phyloP scores from a whole-genome alignment of 352 stramenopile genomes.

The Globisporangium recalcitrans region DNA sequence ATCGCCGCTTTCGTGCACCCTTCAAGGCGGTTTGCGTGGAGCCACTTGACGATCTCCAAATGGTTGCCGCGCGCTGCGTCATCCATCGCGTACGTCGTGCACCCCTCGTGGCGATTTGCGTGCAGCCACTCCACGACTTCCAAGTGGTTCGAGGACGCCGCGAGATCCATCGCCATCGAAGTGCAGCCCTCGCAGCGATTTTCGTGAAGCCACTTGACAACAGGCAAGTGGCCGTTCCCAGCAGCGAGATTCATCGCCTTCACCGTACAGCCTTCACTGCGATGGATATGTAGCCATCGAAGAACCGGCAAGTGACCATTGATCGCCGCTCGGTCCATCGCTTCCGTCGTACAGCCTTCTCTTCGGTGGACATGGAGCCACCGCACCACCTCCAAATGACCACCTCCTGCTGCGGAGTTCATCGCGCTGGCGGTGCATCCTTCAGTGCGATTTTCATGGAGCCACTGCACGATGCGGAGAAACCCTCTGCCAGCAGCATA shows the following conservation, averaged over 20 bases:
- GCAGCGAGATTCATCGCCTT: constrained; percentile 4
- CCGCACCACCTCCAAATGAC: constrained; percentile 3
- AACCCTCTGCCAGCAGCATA: neutral
- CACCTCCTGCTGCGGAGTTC: neutral
- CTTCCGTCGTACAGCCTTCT: constrained; percentile 4
- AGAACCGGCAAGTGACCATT: neutral
- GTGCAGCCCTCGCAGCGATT: neutral
- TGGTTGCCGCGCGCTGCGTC: neutral
- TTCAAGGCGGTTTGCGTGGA: neutral
- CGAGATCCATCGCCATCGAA: neutral
- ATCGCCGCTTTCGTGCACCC: constrained; percentile 2
- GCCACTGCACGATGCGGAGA: constrained; percentile 4
- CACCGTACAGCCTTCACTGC: constrained; percentile 3
- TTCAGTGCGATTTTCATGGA: constrained; percentile 1
- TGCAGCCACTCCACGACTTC: constrained; percentile 3
- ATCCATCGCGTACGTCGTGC: constrained; percentile 1
- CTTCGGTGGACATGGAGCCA: neutral
- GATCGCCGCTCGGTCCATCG: constrained; percentile 1
- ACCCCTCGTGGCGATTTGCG: neutral
- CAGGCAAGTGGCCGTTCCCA: neutral
- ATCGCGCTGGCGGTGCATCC: constrained; percentile 4
- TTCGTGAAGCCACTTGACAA: neutral
- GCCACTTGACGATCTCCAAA: neutral
- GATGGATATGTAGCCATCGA: neutral
- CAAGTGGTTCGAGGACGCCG: constrained; percentile 1